Base-by-base conservation (phyloP, 345 rosid species). In the Excoecaria cochinchinensis region DNA sequence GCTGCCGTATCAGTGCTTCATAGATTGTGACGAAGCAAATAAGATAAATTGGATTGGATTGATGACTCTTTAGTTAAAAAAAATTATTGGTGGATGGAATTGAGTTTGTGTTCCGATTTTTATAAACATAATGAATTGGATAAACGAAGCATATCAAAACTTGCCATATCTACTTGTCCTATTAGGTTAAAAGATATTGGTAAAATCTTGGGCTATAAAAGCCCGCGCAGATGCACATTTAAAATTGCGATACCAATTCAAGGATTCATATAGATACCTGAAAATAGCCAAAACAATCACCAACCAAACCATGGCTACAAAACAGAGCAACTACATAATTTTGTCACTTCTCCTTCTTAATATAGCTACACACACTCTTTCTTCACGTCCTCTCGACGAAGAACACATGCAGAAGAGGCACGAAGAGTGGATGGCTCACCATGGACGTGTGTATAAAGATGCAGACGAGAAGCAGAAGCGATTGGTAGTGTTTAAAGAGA, bases 401-500 rank as follows among this genome's bases (percentile, higher is more conserved):
- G 81, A 81, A 42, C 22, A 77, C 81, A 60, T 81, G 73, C 24
- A 40, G 0, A 70, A 78, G 73, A 83, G 71, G 80, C 83, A 86
- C 63, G 86, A 81, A 44, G 67, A 73, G n/a, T 84, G 87, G 87
- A 79, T 81, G 75, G 73, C 63, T 51, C 42, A 31, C 21, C 66
- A 78, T 51, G 82, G 82, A 42, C 80, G 82, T 7, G 57, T 24
- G 10, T 84, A 84, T 42, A 11, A 6, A 67, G 75, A 78, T 4
- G 21, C 46, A 0, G 15, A 9, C 0, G 83, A 84, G 69, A 80
- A 69, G 56, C 71, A 73, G 12, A 70, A 51, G 22, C 73, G 82
- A 51, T 78, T 51, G 48, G 15, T 17, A 24, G 71, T 78, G 17
- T 82, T 78, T 63, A 82, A 76, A 74, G 72, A 76, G 7, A 82